These are phyloP conservation scores for Populus hybrid DNA, from an alignment of 441 rosid species.

Conservation along the genomic window DNA sequence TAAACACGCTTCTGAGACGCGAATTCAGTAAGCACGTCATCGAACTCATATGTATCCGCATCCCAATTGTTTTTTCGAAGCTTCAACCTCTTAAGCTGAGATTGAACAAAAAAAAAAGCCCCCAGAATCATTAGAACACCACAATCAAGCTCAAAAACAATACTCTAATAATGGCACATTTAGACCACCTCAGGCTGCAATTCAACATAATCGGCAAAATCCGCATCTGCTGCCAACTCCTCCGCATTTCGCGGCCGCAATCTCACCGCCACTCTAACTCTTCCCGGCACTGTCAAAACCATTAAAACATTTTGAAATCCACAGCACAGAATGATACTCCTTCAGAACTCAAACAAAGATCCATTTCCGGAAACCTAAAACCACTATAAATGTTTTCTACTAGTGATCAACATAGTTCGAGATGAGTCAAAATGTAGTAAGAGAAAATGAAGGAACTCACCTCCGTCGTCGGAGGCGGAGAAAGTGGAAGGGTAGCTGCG, in stretches of 20 bases:
- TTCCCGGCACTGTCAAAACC: slow-evolving; percentile 65
- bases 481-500: slow-evolving; percentile 26
- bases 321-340: not conserved
- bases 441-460: too few relatives aligned
- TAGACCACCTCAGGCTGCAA: slow-evolving; percentile 25
- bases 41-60: slow-evolving; percentile 86
- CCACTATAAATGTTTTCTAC: not conserved
- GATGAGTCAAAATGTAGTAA: not conserved
- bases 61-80: slow-evolving; percentile 96
- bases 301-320: not conserved
- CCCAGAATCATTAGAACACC: not conserved
- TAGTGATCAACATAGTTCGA: not conserved
- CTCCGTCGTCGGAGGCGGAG: too few relatives aligned
- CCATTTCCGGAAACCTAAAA: not conserved
- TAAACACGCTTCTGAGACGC: slow-evolving; percentile 96
- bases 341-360: not conserved
- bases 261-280: slow-evolving; percentile 92
- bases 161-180: not conserved
- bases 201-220: slow-evolving; percentile 84
- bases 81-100: slow-evolving; percentile 82
- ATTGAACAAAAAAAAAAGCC: slow-evolving; percentile 4
- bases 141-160: not conserved
- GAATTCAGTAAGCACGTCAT: slow-evolving; percentile 83
- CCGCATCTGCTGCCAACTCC: slow-evolving; percentile 81
- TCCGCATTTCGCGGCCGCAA: slow-evolving; percentile 81